Evolutionary conservation across 352 stramenopile genomes (phyloP).

Genomic region (Pythium guiyangense): DNA sequence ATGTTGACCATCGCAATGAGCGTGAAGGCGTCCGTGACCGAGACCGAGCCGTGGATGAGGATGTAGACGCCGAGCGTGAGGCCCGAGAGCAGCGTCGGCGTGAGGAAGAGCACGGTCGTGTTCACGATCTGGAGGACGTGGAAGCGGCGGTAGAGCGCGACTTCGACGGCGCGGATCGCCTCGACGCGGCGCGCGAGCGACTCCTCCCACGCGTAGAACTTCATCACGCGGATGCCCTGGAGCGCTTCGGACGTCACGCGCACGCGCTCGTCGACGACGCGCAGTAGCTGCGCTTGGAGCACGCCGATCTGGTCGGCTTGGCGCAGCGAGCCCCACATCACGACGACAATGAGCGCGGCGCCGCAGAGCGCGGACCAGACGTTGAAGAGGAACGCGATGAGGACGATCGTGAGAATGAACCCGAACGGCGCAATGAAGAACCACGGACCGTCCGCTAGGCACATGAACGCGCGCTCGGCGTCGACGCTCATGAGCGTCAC

Average conservation of each 20-base stretch:
- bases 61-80: conserved; percentile 43
- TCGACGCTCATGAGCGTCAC: too few relatives aligned
- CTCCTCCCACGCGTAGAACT: too few relatives aligned
- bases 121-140: too few relatives aligned
- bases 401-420: conserved; percentile 11
- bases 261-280: conserved; percentile 8
- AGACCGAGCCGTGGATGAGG: conserved; percentile 24
- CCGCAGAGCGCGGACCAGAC: conserved; percentile 4
- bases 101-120: too few relatives aligned
- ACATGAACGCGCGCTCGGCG: conserved; percentile 23
- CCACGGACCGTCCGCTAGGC: conserved; percentile 4
- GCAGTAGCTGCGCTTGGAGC: conserved; percentile 6
- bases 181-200: too few relatives aligned
- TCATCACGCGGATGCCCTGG: too few relatives aligned
- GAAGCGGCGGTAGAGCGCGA: conserved; percentile 39
- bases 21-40: conserved; percentile 47
- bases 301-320: conserved; percentile 3
- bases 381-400: conserved; percentile 16
- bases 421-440: conserved; percentile 10
- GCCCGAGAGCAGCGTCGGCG: too few relatives aligned
- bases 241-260: too few relatives aligned
- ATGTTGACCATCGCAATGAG: too few relatives aligned
- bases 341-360: neutral
- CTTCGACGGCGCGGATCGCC: too few relatives aligned
- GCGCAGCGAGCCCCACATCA: conserved; percentile 2